Evolutionary conservation across 805 yeast species (phyloP).

Genomic region (Kurtzmaniella cleridarum): DNA sequence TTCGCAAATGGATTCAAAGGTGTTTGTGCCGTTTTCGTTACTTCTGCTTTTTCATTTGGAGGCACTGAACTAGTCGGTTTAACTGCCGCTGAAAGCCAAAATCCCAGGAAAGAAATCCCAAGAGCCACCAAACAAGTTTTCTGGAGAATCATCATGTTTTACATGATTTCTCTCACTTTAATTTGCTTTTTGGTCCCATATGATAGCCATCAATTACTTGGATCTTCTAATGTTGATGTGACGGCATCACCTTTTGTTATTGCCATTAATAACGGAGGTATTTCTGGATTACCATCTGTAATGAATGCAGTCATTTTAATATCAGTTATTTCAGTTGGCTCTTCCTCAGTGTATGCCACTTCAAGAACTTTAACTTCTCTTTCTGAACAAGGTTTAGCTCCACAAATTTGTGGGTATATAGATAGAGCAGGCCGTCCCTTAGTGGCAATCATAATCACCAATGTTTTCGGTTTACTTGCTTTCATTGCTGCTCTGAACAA

Average conservation of each 20-base stretch:
- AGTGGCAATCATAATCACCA: constrained; percentile 37
- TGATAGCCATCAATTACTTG: constrained; percentile 43
- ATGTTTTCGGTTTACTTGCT: constrained; percentile 37
- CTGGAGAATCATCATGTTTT: constrained; percentile 74
- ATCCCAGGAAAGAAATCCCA: constrained; percentile 65
- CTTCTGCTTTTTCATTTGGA: constrained; percentile 73
- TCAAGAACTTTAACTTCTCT: constrained; percentile 43
- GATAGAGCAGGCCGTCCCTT: constrained; percentile 49
- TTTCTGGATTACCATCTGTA: constrained; percentile 36
- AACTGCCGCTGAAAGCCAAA: constrained; percentile 70
- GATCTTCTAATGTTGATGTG: constrained; percentile 27
- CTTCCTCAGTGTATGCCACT: constrained; percentile 37
- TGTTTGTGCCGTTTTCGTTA: constrained; percentile 41
- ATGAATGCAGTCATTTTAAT: constrained; percentile 38
- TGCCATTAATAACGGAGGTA: constrained; percentile 37
- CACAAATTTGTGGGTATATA: constrained; percentile 37
- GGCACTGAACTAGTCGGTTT: constrained; percentile 73
- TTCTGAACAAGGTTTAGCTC: constrained; percentile 43
- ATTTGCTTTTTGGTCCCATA: constrained; percentile 72
- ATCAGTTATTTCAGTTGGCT: constrained; percentile 38
- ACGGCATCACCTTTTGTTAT: constrained; percentile 40
- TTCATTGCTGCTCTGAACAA: constrained; percentile 40
- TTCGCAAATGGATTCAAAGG: constrained; percentile 20
- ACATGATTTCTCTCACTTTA: constrained; percentile 50
- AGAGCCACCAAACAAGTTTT: constrained; percentile 76